Conservation (phyloP, 1,284 basidiomycete species). For the Schizophyllum commune region DNA sequence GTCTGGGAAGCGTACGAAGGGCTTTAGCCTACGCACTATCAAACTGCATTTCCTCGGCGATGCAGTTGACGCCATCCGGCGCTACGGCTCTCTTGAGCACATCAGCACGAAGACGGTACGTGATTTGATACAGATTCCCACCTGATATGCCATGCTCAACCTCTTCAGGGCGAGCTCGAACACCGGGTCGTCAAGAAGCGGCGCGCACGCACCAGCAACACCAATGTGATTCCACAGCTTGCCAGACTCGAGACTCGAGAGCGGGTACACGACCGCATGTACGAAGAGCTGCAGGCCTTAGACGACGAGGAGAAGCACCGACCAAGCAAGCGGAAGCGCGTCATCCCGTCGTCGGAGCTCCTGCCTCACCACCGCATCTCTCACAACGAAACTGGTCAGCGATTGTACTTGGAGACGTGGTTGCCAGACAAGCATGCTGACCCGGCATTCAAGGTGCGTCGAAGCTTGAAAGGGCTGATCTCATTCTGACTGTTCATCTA, state of each 20-base stretch:
- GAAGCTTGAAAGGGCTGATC: slow-evolving; percentile 2
- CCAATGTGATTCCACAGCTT: slow-evolving; percentile 10
- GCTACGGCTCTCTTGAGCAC: not conserved
- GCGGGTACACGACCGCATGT: slow-evolving; percentile 3
- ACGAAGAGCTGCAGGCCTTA: not conserved
- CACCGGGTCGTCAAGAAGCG: slow-evolving; percentile 15
- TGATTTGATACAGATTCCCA: not conserved
- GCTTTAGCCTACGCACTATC: not conserved
- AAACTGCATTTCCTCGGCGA: not conserved
- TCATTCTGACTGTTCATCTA: not conserved
- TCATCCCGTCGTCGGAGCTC: too few relatives aligned
- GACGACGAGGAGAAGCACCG: not conserved
- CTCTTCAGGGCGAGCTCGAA: slow-evolving; percentile 18
- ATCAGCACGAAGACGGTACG: not conserved
- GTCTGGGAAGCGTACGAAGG: not conserved
- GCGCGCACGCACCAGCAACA: slow-evolving; percentile 14
- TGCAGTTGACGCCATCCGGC: not conserved
- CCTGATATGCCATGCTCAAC: not conserved
- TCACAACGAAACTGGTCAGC: too few relatives aligned
- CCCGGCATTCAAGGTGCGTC: slow-evolving; percentile 4
- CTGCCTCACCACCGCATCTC: too few relatives aligned
- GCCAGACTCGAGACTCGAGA: slow-evolving; percentile 10
- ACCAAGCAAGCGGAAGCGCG: too few relatives aligned
- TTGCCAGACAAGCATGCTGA: slow-evolving; percentile 1
- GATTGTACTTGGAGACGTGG: not conserved